Evolutionary conservation across 441 rosid genomes (phyloP), one percentile per base, ranked within the genome.

Genomic region (Omphalea diandra): DNA sequence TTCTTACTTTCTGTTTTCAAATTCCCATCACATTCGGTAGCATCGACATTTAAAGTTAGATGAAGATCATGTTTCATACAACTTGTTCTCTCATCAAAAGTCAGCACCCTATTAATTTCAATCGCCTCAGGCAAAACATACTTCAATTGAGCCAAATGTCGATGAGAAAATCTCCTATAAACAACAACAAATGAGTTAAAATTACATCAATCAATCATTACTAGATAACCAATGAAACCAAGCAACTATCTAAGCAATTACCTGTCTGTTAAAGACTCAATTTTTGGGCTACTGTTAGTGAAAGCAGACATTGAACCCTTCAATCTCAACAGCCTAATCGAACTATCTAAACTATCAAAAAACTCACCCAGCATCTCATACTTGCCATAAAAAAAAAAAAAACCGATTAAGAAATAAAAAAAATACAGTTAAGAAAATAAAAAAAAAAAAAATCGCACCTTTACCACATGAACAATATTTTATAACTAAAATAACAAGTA

Each of bases 41-140:
- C 87, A 61, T 89, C 86, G 2, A 78, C 79, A 31, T 86, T 82
- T 17, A 95, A 43, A 29, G 83, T 74, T 50, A 95, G 71, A 56
- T 84, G 81, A 75, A 95, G 92, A 72, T 89, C 92, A 1, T 97
- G 96, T 77, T 88, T 92, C 94, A 87, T 87, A 38, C 91, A 90
- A 29, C 90, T 65, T 18, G 88, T 87, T 55, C 54, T 71, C 82
- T 95, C 98, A 75, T 95, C 94, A 63, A 82, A 71, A 49, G 69
- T 49, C 12, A 85, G 77, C 11, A 86, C 73, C 75, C 74, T 86
- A 81, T 79, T 90, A 3, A 92, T 70, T 79, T 88, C 93, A 26
- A 95, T 82, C 0, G 79, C 93, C 72, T 92, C 97, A 0, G 97
- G 97, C 32, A 88, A 74, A 54, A 95, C 76, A 76, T 84, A 81